These are phyloP conservation scores for Trebouxia sp. DNA, from an alignment of 139 green algal genomes.

Conservation along the genomic window DNA sequence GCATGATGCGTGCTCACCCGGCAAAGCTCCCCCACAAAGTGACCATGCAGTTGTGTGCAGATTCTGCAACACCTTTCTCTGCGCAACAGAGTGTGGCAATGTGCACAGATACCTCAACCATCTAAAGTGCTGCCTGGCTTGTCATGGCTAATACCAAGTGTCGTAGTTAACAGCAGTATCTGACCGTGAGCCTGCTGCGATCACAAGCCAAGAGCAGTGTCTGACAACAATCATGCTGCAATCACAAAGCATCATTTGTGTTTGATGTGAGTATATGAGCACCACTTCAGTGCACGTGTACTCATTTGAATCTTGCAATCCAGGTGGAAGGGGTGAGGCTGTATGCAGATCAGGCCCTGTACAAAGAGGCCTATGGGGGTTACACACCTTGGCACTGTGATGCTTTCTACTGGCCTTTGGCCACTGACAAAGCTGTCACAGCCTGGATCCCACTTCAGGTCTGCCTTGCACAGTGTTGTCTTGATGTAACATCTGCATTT, in stretches of 20 bases:
- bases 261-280: no score
- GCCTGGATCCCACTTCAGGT: slow-evolving; percentile 40
- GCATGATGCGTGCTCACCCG: neutral
- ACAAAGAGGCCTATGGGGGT: slow-evolving; percentile 34
- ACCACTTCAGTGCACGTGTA: no score
- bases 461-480: neutral
- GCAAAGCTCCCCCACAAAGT: neutral
- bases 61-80: no score
- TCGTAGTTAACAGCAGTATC: neutral
- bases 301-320: no score
- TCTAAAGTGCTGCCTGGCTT: no score
- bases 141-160: no score
- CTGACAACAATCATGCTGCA: neutral
- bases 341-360: slow-evolving; percentile 43
- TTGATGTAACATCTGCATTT: no score
- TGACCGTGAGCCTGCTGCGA: no score
- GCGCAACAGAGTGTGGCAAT: neutral
- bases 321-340: slow-evolving; percentile 38
- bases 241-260: no score
- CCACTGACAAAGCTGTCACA: slow-evolving; percentile 35
- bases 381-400: slow-evolving; percentile 42
- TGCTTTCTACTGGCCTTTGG: slow-evolving; percentile 36
- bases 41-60: neutral
- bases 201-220: neutral
- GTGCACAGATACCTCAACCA: no score